These are phyloP conservation scores for Penicillium desertorum DNA, from an alignment of 495 filamentous ascomycete species.

Conservation along the genomic window DNA sequence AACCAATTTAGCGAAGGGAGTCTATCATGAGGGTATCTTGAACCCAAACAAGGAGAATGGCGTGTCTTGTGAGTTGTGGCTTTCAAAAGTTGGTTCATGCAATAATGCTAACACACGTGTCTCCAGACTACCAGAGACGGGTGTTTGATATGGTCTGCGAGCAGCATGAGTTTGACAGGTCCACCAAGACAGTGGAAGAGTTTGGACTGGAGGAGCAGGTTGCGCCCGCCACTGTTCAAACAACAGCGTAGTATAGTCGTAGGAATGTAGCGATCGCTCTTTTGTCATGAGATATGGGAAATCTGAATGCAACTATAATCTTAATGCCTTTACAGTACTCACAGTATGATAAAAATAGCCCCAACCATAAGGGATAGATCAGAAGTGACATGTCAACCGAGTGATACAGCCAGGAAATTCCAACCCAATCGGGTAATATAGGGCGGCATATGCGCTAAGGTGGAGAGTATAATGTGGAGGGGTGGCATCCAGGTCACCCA, in stretches of 20 bases:
- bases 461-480: slow-evolving; percentile 26
- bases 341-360: neutral
- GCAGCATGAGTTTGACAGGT: slow-evolving; percentile 45
- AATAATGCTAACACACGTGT: neutral
- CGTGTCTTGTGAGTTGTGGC: slow-evolving; percentile 48
- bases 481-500: slow-evolving; percentile 13
- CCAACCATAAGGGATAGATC: neutral
- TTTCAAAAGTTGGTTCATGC: neutral
- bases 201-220: slow-evolving; percentile 15
- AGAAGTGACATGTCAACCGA: neutral
- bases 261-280: neutral
- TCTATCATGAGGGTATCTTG: slow-evolving; percentile 59
- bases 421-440: slow-evolving; percentile 28
- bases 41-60: slow-evolving; percentile 60
- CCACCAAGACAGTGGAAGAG: slow-evolving; percentile 10
- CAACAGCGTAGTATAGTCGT: slow-evolving; percentile 24
- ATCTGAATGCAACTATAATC: neutral
- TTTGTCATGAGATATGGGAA: neutral
- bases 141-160: slow-evolving; percentile 54
- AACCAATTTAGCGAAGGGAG: slow-evolving; percentile 52
- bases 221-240: slow-evolving; percentile 19
- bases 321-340: neutral
- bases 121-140: slow-evolving; percentile 53
- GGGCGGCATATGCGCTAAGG: slow-evolving; percentile 1
- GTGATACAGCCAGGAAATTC: slow-evolving; percentile 16